phyloP scores from a whole-genome alignment of 2,329 filamentous ascomycete species.

The Cyanodermella asteris region DNA sequence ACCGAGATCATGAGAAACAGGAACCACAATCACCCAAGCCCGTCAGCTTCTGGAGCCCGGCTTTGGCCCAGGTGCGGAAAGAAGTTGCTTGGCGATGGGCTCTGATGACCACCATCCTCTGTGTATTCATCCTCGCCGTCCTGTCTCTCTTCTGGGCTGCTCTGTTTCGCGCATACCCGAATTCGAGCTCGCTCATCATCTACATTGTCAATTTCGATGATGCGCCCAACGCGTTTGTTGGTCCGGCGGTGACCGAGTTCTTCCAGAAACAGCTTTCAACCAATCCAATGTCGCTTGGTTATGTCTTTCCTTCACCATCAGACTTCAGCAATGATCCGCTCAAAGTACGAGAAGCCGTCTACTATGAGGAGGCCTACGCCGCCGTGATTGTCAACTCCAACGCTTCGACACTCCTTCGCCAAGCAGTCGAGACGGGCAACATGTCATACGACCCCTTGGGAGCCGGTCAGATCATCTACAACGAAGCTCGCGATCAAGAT shows the following conservation, averaged over 20 bases:
- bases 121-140: conserved; percentile 31
- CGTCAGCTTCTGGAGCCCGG: too few species aligned
- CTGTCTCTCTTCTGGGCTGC: conserved; percentile 41
- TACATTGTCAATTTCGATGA: conserved; percentile 44
- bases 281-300: conserved; percentile 25
- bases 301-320: conserved; percentile 23
- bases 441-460: conserved; percentile 37
- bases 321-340: conserved; percentile 34
- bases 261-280: conserved; percentile 22
- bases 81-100: too few species aligned
- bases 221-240: conserved; percentile 33
- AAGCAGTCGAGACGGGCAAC: conserved; percentile 33
- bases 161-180: conserved; percentile 28
- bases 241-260: conserved; percentile 27
- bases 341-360: conserved; percentile 34
- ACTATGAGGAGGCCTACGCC: conserved; percentile 36
- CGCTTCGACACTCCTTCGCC: conserved; percentile 34
- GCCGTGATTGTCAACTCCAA: conserved; percentile 42
- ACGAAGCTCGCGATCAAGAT: conserved; percentile 33
- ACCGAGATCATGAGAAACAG: too few species aligned
- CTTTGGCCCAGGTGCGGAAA: neutral
- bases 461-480: conserved; percentile 33
- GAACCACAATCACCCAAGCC: too few species aligned
- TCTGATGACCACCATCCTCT: conserved; percentile 20
- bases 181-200: conserved; percentile 27